Conservation (phyloP, 352 stramenopile genomes). For the Phytophthora hybrid region DNA sequence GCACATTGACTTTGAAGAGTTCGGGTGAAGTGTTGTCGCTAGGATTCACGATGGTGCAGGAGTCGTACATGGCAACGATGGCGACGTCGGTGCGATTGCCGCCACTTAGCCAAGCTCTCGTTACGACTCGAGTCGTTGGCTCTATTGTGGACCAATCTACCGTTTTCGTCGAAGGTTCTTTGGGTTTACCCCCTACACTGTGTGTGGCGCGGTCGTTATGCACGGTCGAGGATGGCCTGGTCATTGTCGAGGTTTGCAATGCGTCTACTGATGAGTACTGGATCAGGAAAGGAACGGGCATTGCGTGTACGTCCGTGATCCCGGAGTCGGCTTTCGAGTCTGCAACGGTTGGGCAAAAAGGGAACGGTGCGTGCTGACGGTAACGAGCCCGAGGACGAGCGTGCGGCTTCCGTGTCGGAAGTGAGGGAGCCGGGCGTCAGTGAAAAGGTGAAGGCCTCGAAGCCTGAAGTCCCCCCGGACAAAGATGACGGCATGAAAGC, state of each 20-base stretch:
- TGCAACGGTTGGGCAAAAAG: not conserved
- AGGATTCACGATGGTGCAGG: slow-evolving; percentile 1
- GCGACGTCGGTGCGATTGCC: not conserved
- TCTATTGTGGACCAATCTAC: too few relatives aligned
- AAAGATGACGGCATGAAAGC: not conserved
- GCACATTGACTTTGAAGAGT: slow-evolving; percentile 2
- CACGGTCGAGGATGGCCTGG: too few relatives aligned
- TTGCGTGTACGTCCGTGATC: too few relatives aligned
- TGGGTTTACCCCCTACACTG: too few relatives aligned
- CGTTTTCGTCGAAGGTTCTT: too few relatives aligned
- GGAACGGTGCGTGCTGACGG: not conserved
- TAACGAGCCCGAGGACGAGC: not conserved
- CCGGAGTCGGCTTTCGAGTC: too few relatives aligned
- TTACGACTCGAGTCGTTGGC: too few relatives aligned
- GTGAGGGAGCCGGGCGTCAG: not conserved
- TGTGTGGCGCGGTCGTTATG: too few relatives aligned
- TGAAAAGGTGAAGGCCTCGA: not conserved
- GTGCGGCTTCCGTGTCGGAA: not conserved
- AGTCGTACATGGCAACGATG: not conserved
- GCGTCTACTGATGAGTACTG: too few relatives aligned
- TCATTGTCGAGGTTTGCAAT: too few relatives aligned
- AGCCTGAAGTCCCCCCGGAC: not conserved
- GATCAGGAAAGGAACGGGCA: too few relatives aligned
- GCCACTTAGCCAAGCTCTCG: not conserved
- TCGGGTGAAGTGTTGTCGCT: not conserved